Conservation (phyloP, 2,329 filamentous ascomycete species). For the Talaromyces piceae region DNA sequence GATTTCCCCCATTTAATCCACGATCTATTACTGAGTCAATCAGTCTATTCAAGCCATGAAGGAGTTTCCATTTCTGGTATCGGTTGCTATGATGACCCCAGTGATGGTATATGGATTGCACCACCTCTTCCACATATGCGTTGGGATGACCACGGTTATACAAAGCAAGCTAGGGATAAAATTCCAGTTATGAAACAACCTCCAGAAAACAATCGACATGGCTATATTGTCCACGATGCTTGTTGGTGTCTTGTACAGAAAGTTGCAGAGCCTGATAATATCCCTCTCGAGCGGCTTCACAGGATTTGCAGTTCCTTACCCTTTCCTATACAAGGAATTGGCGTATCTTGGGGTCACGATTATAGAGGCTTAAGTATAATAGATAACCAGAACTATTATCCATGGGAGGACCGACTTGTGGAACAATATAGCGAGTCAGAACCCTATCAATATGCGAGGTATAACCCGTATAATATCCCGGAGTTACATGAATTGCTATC, state of each 20-base stretch:
- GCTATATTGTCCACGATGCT: conserved; percentile 10
- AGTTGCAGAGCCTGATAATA: neutral
- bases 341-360: conserved; percentile 4
- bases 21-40: neutral
- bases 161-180: neutral
- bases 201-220: neutral
- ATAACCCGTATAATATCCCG: neutral
- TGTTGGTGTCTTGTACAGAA: conserved; percentile 6
- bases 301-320: conserved; percentile 4
- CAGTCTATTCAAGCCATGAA: conserved; percentile 8
- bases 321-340: neutral
- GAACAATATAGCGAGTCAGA: neutral
- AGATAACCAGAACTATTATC: conserved; percentile 1
- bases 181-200: conserved; percentile 8
- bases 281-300: conserved; percentile 3
- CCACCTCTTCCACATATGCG: conserved; percentile 4
- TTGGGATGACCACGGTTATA: conserved; percentile 6
- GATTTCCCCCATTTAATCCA: neutral
- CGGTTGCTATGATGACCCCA: conserved; percentile 6
- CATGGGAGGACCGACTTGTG: conserved; percentile 7
- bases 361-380: conserved; percentile 2
- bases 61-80: conserved; percentile 5
- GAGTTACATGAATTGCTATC: conserved; percentile 3
- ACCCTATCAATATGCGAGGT: conserved; percentile 1
- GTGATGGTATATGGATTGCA: conserved; percentile 1